Evolutionary conservation across 75 land plant genomes (phyloP), one percentile per base, ranked within the genome.

Genomic region (Cryptomeria japonica): DNA sequence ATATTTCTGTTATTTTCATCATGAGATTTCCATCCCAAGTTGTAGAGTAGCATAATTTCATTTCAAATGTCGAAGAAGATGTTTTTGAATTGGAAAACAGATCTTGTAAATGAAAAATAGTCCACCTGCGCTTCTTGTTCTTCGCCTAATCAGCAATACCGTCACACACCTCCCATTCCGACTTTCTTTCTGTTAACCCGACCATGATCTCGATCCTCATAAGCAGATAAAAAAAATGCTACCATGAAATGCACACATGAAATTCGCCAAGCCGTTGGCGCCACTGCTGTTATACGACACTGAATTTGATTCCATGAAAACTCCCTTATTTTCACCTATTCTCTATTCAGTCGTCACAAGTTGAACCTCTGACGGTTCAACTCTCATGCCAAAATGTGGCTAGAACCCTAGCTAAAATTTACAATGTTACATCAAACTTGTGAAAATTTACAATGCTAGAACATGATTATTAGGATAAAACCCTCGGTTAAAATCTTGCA

Each of bases 201-300:
- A 94, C 92, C 70, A 95, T 82, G 84, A 97, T 91, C 93, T 97
- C 98, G 79, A 97, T 95, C 90, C 92, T 88, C 3, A 97, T 88
- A 32, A 96, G 80, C 37, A 97, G 94, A 78, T 97, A 97, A 34
- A 97, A 97, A 93, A 97, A 97, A 82, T 96, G 93, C 95, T 94
- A 86, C 95, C 95, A 87, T 97, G 95, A 89, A 97, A 97, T 42
- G 99, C 99, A 88, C 96, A 97, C 2, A 90, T 95, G 87, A 96
- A 97, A 77, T 93, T 94, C 22, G 87, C 87, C 25, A 91, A 93
- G 5, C 90, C 89, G 37, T 88, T 56, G n/a, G 80, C 86, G 61
- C 90, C 87, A 39, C 88, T 91, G 28, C 44, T 22, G 44, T 79
- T 39, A 22, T 19, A 41, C 11, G 82, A 39, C 2, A 22, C 11